phyloP scores from a whole-genome alignment of 495 filamentous ascomycete genomes.

The Xylaria venustula region DNA sequence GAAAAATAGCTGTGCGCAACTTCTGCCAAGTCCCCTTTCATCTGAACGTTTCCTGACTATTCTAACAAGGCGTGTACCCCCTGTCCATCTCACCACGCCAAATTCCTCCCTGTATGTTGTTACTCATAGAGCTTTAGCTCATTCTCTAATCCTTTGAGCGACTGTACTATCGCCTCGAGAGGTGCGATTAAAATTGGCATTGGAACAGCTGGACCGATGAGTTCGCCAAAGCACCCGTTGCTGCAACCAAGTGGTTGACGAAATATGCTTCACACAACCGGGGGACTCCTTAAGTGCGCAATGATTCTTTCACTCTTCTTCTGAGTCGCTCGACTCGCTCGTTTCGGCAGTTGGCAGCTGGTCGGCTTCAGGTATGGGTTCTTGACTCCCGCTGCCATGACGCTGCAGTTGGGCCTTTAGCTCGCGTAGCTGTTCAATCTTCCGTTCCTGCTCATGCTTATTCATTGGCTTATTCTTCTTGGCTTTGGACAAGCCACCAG shows the following conservation, averaged over 20 bases:
- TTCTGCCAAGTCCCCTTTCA: neutral
- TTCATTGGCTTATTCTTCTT: slow-evolving; percentile 99
- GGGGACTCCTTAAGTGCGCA: neutral
- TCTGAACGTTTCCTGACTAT: neutral
- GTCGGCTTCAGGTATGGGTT: slow-evolving; percentile 41
- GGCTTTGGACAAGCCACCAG: slow-evolving; percentile 53
- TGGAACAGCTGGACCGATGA: neutral
- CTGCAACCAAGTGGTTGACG: neutral
- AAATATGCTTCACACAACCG: neutral
- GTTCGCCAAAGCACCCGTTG: neutral
- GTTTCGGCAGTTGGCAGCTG: slow-evolving; percentile 25
- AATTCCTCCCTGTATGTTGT: neutral
- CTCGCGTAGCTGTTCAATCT: slow-evolving; percentile 75
- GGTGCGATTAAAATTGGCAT: neutral
- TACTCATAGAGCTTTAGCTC: slow-evolving; percentile 10
- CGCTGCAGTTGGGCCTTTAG: slow-evolving; percentile 49
- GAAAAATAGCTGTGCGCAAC: neutral
- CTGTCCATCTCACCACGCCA: neutral
- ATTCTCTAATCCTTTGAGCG: no score
- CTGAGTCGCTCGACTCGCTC: slow-evolving; percentile 32
- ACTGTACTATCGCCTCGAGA: neutral
- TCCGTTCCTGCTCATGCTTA: slow-evolving; percentile 85
- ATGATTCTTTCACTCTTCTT: slow-evolving; percentile 24
- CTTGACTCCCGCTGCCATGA: slow-evolving; percentile 46
- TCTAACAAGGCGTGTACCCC: slow-evolving; percentile 8